Conservation (phyloP, 78 protist genomes). For the Planoprotostelium fungivorum region DNA sequence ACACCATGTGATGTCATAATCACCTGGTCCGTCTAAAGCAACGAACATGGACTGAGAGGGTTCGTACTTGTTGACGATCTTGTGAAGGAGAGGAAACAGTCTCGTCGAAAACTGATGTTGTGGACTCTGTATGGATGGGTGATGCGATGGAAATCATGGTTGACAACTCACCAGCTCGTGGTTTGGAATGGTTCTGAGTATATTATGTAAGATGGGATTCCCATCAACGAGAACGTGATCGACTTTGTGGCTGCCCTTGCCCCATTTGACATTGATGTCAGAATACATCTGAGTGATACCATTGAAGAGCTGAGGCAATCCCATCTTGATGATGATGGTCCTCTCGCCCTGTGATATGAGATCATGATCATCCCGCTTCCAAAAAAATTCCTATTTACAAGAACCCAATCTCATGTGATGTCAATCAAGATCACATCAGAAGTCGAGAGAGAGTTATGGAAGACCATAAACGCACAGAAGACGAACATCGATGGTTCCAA, state of each 20-base stretch:
- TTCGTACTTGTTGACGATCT: not conserved
- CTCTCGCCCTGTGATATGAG: too few relatives aligned
- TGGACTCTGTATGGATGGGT: too few relatives aligned
- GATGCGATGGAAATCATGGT: not conserved
- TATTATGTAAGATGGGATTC: not conserved
- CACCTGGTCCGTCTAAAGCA: not conserved
- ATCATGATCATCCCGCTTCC: too few relatives aligned
- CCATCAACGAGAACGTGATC: not conserved
- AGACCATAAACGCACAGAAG: too few relatives aligned
- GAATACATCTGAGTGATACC: not conserved
- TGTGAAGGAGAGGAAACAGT: not conserved
- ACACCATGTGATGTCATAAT: not conserved
- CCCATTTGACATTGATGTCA: not conserved
- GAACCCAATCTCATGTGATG: too few relatives aligned
- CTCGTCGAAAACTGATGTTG: not conserved
- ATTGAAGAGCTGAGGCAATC: not conserved
- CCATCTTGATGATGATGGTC: too few relatives aligned
- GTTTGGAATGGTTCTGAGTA: not conserved
- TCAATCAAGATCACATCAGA: too few relatives aligned
- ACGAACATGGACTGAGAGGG: not conserved
- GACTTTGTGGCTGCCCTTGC: not conserved
- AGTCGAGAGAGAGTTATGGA: too few relatives aligned
- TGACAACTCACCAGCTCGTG: not conserved
- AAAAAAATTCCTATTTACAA: too few relatives aligned
- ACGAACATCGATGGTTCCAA: too few relatives aligned